Evolutionary conservation across 192 early-diverging fungal species (phyloP).

Genomic region (Linnemannia schmuckeri): DNA sequence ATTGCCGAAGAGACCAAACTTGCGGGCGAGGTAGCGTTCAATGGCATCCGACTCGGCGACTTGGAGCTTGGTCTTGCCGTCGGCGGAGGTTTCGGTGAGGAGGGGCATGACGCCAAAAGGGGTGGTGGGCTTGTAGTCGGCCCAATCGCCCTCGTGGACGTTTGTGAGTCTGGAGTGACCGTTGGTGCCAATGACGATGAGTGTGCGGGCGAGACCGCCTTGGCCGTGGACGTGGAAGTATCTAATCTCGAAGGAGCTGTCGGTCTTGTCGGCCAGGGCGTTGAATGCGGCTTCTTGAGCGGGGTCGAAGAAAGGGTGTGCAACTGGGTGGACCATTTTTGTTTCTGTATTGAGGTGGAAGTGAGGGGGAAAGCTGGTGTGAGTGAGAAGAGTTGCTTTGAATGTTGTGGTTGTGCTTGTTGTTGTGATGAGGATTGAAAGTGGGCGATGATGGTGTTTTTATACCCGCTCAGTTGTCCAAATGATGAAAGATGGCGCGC

Average conservation of each 20-base stretch:
- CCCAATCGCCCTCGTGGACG: constrained; percentile 40
- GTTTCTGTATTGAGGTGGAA: no score
- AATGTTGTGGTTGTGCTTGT: neutral
- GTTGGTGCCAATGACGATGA: constrained; percentile 51
- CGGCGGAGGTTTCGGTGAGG: constrained; percentile 55
- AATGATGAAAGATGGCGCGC: neutral
- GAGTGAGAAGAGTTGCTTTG: neutral
- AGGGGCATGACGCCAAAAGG: constrained; percentile 66
- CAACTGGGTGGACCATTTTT: no score
- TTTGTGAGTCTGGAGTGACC: constrained; percentile 47
- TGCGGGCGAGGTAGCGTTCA: constrained; percentile 61
- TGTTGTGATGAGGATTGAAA: neutral
- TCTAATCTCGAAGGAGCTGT: constrained; percentile 30
- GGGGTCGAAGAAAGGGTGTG: constrained; percentile 35
- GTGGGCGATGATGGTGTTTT: neutral
- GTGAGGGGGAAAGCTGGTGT: no score
- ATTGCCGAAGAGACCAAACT: constrained; percentile 46
- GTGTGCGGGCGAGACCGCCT: neutral
- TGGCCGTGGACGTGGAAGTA: constrained; percentile 31
- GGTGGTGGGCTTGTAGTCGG: constrained; percentile 52
- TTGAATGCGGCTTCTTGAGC: constrained; percentile 38
- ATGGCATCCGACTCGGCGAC: constrained; percentile 62
- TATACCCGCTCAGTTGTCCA: neutral
- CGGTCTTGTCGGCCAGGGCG: neutral
- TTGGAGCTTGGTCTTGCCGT: constrained; percentile 32